Conservation (phyloP, 352 stramenopile genomes). For the Elongisporangium prolatum region DNA sequence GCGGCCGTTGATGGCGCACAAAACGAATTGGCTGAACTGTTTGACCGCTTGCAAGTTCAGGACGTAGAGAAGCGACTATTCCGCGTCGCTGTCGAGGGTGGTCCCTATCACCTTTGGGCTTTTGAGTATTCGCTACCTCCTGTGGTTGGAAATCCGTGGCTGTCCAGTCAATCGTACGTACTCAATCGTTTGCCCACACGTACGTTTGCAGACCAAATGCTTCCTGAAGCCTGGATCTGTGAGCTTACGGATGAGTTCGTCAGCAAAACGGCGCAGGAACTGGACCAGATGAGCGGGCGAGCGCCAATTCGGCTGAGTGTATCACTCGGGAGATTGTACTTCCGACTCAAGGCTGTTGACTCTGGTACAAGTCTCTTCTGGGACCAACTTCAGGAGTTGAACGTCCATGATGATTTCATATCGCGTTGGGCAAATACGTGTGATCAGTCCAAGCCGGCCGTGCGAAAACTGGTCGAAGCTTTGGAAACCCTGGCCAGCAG, state of each 20-base stretch:
- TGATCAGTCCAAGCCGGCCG: constrained; percentile 11
- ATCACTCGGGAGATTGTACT: constrained; percentile 27
- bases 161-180: too few relatives aligned
- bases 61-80: constrained; percentile 11
- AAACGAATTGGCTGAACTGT: constrained; percentile 20
- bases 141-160: too few relatives aligned
- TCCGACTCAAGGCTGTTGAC: constrained; percentile 19
- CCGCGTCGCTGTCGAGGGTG: constrained; percentile 19
- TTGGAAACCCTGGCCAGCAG: constrained; percentile 15
- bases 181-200: too few relatives aligned
- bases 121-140: constrained; percentile 7
- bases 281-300: neutral
- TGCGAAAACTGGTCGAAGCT: constrained; percentile 18
- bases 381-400: constrained; percentile 25
- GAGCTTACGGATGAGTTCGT: too few relatives aligned
- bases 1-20: constrained; percentile 11
- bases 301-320: constrained; percentile 14
- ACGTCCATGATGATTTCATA: constrained; percentile 16
- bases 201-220: too few relatives aligned
- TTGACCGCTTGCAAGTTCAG: constrained; percentile 9
- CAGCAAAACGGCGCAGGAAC: too few relatives aligned
- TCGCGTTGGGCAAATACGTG: constrained; percentile 35
- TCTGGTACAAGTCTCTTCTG: constrained; percentile 17
- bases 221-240: too few relatives aligned
- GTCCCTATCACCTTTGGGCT: constrained; percentile 16